Percentiles rank a stretch among this genome's conserved stretches.
These are phyloP conservation scores for Cryptococcus sp. DNA, from an alignment of 1,284 basidiomycete species.

Conservation along the genomic window DNA sequence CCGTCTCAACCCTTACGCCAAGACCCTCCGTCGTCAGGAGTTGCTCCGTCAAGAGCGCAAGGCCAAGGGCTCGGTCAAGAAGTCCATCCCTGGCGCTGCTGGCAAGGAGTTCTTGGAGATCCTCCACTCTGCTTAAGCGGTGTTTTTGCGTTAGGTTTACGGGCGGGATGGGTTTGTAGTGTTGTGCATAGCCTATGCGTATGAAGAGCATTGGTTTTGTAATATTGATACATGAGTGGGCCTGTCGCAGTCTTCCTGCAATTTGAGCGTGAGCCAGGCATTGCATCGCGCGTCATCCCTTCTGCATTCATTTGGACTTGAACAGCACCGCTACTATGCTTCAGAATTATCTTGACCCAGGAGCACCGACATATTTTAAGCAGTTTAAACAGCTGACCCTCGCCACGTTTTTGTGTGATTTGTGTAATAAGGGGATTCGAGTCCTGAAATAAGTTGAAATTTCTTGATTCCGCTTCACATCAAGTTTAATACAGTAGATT, in stretches of 20 bases:
- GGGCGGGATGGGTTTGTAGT: conserved; percentile 9
- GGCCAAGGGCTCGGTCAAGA: conserved; percentile 52
- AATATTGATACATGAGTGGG: not conserved
- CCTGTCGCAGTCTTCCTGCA: no score
- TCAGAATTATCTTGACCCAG: no score
- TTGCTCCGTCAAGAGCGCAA: conserved; percentile 56
- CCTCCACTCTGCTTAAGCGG: conserved; percentile 77
- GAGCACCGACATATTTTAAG: no score
- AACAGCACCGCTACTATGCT: no score
- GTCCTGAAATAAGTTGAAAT: no score
- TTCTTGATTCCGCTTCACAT: no score
- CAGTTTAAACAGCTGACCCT: no score
- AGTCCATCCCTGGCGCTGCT: conserved; percentile 59
- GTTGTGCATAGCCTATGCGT: conserved; percentile 10
- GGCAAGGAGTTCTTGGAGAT: conserved; percentile 83
- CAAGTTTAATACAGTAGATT: no score
- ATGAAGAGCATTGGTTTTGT: not conserved
- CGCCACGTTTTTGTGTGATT: not conserved
- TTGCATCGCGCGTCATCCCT: no score
- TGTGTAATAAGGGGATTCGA: no score
- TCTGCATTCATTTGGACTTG: no score
- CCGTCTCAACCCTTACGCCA: conserved; percentile 99
- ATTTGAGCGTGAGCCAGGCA: no score
- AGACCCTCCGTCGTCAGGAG: conserved; percentile 85
- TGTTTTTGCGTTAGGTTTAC: not conserved